Evolutionary conservation across 768 basidiomycete genomes (phyloP), one percentile per base, ranked within the genome.

Genomic region (Terana coerulea): DNA sequence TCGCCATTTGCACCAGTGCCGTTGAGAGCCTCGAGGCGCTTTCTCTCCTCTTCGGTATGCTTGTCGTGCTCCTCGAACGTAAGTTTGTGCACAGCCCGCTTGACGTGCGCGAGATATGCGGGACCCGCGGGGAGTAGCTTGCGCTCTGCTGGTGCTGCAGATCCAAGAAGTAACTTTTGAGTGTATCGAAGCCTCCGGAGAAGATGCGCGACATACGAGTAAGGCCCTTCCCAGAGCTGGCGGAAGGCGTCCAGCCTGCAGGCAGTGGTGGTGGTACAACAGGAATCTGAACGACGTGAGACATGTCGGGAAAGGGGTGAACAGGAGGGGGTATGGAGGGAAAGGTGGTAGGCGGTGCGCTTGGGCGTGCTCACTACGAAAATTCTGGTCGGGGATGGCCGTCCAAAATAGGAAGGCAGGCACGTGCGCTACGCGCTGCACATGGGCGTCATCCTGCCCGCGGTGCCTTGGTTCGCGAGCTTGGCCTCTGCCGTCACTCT

Each of bases 21-120:
- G 57, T 78, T 76, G 15, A 81, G 70, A 3, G 74, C 73, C 47
- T 77, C 72, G 29, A 77, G 68, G 30, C 76, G 79, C 61, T 75
- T 73, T 30, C 69, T 73, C 52, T 81, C 76, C 54, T 79, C 74
- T 60, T 76, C 74, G 41, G 80, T 67, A 63, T 79, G 76, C 61
- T 77, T 77, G 72, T 98, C 94, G 59, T 94, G 79, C 48, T 91
- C 83, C 44, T 84, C 84, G 65, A 97, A 95, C 1, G 91, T 80
- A 55, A 90, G 78, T 47, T 84, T 77, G 60, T 94, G 68, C 14
- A 89, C 67, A 1, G 84, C 75, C 37, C 95, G 80, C 47, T 83
- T 83, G 24, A 91, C 83, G 56, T 94, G 84, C 34, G 83, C 84
- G 49, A 94, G 78, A 70, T 89, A 97, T 3, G 92, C 91, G 21